A percentile compares a stretch with the other conserved stretches of the same genome.
Evolutionary conservation across 2,329 filamentous ascomycete species (phyloP).

Genomic region (Verticillium nubilum): DNA sequence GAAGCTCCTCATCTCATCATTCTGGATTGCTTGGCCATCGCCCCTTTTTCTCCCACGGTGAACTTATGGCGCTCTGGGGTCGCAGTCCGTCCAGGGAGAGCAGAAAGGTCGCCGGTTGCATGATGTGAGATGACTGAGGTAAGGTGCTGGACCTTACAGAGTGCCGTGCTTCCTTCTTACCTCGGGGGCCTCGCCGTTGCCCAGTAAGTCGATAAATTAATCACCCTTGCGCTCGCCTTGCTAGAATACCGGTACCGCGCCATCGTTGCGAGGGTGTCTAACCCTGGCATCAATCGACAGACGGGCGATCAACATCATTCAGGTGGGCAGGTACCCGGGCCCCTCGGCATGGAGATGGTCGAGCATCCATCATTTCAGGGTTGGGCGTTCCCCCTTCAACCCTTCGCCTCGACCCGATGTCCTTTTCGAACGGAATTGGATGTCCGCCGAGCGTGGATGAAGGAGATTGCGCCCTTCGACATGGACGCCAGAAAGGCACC

Average conservation of each 20-base stretch:
- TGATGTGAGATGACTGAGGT: too few relatives aligned
- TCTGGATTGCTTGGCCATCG: not conserved
- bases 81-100: not conserved
- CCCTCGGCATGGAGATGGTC: not conserved
- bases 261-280: not conserved
- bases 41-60: not conserved
- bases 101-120: not conserved
- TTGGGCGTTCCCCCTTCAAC: not conserved
- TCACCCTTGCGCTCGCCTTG: not conserved
- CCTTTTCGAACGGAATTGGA: not conserved
- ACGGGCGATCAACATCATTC: not conserved
- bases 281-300: not conserved
- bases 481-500: not conserved
- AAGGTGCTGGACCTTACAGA: too few relatives aligned
- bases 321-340: not conserved
- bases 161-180: too few relatives aligned
- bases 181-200: too few relatives aligned
- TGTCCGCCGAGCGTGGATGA: too few relatives aligned
- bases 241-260: not conserved
- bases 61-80: too few relatives aligned
- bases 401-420: not conserved
- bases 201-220: too few relatives aligned
- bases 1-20: not conserved
- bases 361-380: not conserved
- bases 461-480: not conserved